Evolutionary conservation across 2,329 filamentous ascomycete genomes (phyloP).

Genomic region (Diaporthe sp.): DNA sequence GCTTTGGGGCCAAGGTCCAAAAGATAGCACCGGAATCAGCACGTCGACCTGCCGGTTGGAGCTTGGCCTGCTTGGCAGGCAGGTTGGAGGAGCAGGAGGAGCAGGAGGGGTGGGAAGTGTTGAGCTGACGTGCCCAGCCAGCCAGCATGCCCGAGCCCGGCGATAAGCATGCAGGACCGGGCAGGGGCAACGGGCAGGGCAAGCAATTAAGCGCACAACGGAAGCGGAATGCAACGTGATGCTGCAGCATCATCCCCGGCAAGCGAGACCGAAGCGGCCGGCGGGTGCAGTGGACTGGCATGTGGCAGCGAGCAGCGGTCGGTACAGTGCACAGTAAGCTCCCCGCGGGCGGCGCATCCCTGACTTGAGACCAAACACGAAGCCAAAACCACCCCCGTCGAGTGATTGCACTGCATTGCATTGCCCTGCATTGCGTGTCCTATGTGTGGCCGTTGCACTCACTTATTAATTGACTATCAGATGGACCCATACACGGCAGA

Average conservation of each 20-base stretch:
- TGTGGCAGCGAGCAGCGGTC: background rate
- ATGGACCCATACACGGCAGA: background rate
- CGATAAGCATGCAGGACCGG: constrained; percentile 9
- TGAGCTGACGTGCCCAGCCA: background rate
- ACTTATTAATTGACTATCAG: background rate
- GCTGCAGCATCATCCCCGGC: constrained; percentile 17
- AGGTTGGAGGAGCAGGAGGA: constrained; percentile 3
- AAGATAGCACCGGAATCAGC: constrained; percentile 1
- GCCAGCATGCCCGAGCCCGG: constrained; percentile 18
- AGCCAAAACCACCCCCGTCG: constrained; percentile 3
- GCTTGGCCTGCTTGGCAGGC: constrained; percentile 2
- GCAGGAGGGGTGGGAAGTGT: background rate
- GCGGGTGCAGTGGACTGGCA: constrained; percentile 4
- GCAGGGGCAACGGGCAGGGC: background rate
- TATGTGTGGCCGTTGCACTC: background rate
- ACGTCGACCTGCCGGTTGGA: background rate
- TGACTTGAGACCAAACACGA: constrained; percentile 22
- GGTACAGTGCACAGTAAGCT: background rate
- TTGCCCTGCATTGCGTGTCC: constrained; percentile 20
- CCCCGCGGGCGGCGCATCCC: background rate
- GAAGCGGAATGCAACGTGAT: constrained; percentile 33
- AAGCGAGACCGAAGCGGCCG: constrained; percentile 28
- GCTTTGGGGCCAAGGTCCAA: constrained; percentile 19
- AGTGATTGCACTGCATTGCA: constrained; percentile 14
- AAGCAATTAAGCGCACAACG: background rate